phyloP scores from a whole-genome alignment of 2,329 filamentous ascomycete genomes.

The Microsporum ferrugineum region DNA sequence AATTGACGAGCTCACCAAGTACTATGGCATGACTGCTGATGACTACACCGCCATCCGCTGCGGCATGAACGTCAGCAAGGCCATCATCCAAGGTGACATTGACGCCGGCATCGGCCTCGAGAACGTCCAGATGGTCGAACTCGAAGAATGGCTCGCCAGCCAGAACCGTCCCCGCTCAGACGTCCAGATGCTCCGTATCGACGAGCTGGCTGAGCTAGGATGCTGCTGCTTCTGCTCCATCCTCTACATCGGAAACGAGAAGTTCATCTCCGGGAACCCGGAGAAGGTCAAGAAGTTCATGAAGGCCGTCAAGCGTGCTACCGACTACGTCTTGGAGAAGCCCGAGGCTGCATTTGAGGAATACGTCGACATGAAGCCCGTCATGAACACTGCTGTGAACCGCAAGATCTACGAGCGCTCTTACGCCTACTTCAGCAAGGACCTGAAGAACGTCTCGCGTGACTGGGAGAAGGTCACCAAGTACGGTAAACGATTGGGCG shows the following conservation, averaged over 20 bases:
- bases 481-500: constrained; percentile 62
- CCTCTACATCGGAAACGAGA: constrained; percentile 67
- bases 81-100: constrained; percentile 60
- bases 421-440: constrained; percentile 63
- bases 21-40: constrained; percentile 61
- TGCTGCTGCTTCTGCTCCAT: constrained; percentile 80
- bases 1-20: constrained; percentile 66
- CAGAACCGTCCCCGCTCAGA: constrained; percentile 54
- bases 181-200: constrained; percentile 71
- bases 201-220: constrained; percentile 65
- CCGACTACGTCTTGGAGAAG: constrained; percentile 56
- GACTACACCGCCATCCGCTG: constrained; percentile 69
- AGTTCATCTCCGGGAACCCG: constrained; percentile 54
- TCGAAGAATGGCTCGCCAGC: constrained; percentile 59
- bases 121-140: constrained; percentile 74
- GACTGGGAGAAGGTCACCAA: constrained; percentile 69
- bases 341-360: constrained; percentile 55
- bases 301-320: constrained; percentile 61
- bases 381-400: constrained; percentile 57
- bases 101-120: constrained; percentile 67
- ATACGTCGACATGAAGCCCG: constrained; percentile 61
- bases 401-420: constrained; percentile 70
- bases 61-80: constrained; percentile 70
- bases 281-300: constrained; percentile 58
- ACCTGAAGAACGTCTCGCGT: constrained; percentile 61